phyloP scores from a whole-genome alignment of 1,284 basidiomycete species.

The Schizophyllum amplum region DNA sequence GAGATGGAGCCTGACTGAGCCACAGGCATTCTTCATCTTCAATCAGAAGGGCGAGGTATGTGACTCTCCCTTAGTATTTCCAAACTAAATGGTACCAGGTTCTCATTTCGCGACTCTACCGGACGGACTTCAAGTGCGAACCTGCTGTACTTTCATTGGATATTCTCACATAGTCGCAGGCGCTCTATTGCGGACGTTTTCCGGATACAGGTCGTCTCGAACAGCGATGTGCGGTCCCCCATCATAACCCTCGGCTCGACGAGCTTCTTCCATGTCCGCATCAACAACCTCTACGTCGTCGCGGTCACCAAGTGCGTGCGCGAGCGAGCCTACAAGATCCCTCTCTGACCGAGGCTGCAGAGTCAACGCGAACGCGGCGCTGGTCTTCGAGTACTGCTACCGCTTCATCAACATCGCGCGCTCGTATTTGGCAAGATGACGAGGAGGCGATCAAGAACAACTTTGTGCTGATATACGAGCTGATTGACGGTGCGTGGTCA shows the following conservation, averaged over 20 bases:
- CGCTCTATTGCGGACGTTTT: conserved; percentile 98
- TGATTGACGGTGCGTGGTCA: conserved; percentile 75
- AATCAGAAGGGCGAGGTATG: conserved; percentile 95
- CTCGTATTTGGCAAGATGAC: conserved; percentile 95
- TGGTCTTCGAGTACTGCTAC: conserved; percentile 98
- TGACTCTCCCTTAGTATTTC: neutral
- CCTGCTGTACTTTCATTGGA: conserved; percentile 1
- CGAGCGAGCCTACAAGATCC: neutral
- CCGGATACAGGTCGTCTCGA: conserved; percentile 96
- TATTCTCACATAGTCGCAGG: conserved; percentile 34
- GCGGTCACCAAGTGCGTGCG: conserved; percentile 84
- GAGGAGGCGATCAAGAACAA: conserved; percentile 99
- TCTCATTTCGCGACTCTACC: conserved; percentile 87
- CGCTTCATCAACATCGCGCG: conserved; percentile 91
- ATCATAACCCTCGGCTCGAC: conserved; percentile 97
- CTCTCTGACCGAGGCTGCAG: conserved; percentile 29
- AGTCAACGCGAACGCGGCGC: conserved; percentile 93
- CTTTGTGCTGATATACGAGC: conserved; percentile 93
- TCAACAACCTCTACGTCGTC: conserved; percentile 93
- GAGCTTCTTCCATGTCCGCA: conserved; percentile 93
- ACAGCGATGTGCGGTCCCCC: conserved; percentile 92
- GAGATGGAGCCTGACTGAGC: neutral
- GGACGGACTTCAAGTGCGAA: conserved; percentile 85
- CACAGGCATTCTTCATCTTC: conserved; percentile 87
- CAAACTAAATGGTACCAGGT: conserved; percentile 44